Conservation (phyloP, 345 rosid genomes). For the Ricinus communis region DNA sequence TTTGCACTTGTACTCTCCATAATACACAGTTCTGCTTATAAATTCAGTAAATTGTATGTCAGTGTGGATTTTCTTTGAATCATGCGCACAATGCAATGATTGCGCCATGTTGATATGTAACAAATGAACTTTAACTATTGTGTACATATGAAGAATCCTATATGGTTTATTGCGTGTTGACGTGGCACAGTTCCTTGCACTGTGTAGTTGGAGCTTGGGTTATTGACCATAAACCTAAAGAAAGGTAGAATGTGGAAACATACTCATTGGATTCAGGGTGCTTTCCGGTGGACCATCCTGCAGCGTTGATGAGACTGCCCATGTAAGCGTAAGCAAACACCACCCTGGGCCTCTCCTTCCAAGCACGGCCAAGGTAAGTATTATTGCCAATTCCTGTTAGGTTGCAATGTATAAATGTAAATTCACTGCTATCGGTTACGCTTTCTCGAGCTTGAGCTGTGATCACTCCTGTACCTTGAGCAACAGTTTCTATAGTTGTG, state of each 20-base stretch:
- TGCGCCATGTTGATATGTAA: too few relatives aligned
- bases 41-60: too few relatives aligned
- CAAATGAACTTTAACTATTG: too few relatives aligned
- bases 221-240: too few relatives aligned
- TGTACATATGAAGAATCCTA: too few relatives aligned
- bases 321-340: slow-evolving; percentile 35
- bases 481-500: slow-evolving; percentile 40
- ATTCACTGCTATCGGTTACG: slow-evolving; percentile 30
- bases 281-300: slow-evolving; percentile 26
- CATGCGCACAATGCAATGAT: too few relatives aligned
- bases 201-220: too few relatives aligned
- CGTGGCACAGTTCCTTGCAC: too few relatives aligned
- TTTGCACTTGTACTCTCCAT: slow-evolving; percentile 34
- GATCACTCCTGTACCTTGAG: slow-evolving; percentile 39
- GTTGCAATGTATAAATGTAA: slow-evolving; percentile 39
- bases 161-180: too few relatives aligned
- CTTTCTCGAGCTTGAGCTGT: slow-evolving; percentile 44
- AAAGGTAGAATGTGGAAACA: too few relatives aligned
- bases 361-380: slow-evolving; percentile 35
- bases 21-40: slow-evolving; percentile 22
- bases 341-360: slow-evolving; percentile 32
- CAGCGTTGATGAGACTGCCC: slow-evolving; percentile 20
- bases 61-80: too few relatives aligned
- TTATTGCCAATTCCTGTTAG: slow-evolving; percentile 24
- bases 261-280: slow-evolving; percentile 13